Evolutionary conservation across 768 basidiomycete genomes (phyloP).

Genomic region (Rhodocollybia butyracea): DNA sequence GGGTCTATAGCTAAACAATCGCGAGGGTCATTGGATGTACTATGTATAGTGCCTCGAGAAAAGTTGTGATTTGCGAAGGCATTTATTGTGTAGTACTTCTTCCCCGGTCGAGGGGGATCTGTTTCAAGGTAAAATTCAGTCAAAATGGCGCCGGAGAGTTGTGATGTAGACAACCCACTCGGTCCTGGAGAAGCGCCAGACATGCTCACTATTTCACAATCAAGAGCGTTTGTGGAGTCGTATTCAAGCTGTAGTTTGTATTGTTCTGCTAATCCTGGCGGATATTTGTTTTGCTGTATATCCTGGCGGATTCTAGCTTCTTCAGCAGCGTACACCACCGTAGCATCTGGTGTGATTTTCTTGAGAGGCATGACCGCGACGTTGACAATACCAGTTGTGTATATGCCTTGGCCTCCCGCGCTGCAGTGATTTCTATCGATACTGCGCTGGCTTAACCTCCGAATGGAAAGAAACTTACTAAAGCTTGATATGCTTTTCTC

Average conservation of each 20-base stretch:
- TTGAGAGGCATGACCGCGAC: conserved; percentile 16
- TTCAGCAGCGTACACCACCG: conserved; percentile 11
- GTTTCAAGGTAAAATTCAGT: conserved; percentile 8
- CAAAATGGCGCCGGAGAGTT: background rate
- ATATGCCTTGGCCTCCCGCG: conserved; percentile 11
- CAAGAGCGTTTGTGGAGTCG: conserved; percentile 16
- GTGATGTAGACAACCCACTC: conserved; percentile 9
- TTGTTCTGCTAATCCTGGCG: conserved; percentile 11
- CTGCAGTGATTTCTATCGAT: conserved; percentile 10
- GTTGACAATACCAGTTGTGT: conserved; percentile 13
- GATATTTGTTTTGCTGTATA: conserved; percentile 5
- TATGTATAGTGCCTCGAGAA: conserved; percentile 45
- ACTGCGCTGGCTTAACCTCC: background rate
- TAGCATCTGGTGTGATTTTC: conserved; percentile 12
- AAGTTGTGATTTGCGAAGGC: conserved; percentile 38
- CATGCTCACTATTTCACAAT: conserved; percentile 29
- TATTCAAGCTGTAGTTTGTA: conserved; percentile 13
- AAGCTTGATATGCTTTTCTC: conserved; percentile 26
- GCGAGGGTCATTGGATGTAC: conserved; percentile 26
- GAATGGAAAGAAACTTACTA: conserved; percentile 21
- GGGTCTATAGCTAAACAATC: conserved; percentile 37
- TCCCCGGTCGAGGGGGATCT: conserved; percentile 33
- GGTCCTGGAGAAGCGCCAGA: conserved; percentile 21
- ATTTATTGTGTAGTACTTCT: conserved; percentile 38
- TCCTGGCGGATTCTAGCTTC: conserved; percentile 6